Percentiles rank a stretch among this genome's conserved stretches.
These are phyloP conservation scores for Orbilia quercus DNA, from an alignment of 2,329 filamentous ascomycete species.

Conservation along the genomic window DNA sequence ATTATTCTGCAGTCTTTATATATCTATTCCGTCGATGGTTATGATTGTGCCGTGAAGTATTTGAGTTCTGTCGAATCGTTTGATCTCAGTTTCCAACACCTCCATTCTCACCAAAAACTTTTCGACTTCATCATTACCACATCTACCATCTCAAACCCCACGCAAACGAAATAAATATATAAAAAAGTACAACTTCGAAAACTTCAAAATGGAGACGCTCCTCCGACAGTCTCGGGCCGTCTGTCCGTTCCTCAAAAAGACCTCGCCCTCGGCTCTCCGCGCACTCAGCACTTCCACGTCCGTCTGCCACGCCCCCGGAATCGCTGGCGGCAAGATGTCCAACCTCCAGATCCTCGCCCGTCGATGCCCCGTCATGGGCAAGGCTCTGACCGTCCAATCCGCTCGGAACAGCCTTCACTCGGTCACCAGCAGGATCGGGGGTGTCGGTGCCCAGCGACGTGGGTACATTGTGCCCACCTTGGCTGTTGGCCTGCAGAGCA, in stretches of 20 bases:
- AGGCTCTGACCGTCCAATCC: constrained; percentile 89
- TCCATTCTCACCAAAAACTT: not conserved
- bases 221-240: constrained; percentile 94
- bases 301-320: constrained; percentile 69
- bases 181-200: constrained; percentile 7
- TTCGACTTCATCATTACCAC: no score
- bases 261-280: constrained; percentile 88
- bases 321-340: constrained; percentile 91
- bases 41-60: no score
- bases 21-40: not conserved
- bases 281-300: constrained; percentile 81
- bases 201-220: constrained; percentile 81
- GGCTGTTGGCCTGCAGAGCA: constrained; percentile 81
- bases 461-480: constrained; percentile 66
- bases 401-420: constrained; percentile 62
- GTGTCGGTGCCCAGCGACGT: constrained; percentile 65
- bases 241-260: constrained; percentile 97
- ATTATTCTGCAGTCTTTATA: no score
- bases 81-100: constrained; percentile 27
- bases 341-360: constrained; percentile 94
- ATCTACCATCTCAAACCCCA: constrained; percentile 26
- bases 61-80: no score
- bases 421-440: constrained; percentile 64
- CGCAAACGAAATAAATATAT: constrained; percentile 8
- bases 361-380: constrained; percentile 98